phyloP scores from a whole-genome alignment of 2,329 filamentous ascomycete species.

The Diaporthe vaccinii region DNA sequence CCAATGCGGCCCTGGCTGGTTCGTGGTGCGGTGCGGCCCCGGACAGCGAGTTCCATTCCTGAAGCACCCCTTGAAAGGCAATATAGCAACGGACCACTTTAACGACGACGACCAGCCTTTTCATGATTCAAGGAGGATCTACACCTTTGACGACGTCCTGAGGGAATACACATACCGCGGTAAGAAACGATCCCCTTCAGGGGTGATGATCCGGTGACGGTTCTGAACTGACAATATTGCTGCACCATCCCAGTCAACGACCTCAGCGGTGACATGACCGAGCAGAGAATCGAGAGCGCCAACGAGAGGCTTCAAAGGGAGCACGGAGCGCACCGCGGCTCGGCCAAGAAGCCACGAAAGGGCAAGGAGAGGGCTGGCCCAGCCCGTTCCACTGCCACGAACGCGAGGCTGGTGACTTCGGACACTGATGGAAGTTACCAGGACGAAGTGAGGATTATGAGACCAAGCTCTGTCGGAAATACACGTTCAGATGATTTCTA shows the following conservation, averaged over 20 bases:
- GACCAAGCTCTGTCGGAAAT: not conserved
- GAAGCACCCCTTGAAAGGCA: not conserved
- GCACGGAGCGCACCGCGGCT: not conserved
- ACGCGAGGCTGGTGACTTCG: not conserved
- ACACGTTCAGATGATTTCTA: not conserved
- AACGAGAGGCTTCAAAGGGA: not conserved
- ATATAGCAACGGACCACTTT: conserved; percentile 6
- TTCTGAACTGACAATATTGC: not conserved
- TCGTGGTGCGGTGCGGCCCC: not conserved
- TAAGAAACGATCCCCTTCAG: not conserved
- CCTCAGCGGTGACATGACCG: not conserved
- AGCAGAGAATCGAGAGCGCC: not conserved
- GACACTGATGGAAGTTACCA: not conserved
- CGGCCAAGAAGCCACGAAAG: not conserved
- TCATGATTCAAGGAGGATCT: not conserved
- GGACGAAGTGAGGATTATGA: not conserved
- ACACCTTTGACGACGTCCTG: not conserved
- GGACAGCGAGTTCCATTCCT: not conserved
- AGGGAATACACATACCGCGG: conserved; percentile 3
- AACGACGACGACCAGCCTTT: not conserved
- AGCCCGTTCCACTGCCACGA: not conserved
- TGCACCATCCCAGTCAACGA: not conserved
- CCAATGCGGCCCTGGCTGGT: conserved; percentile 3
- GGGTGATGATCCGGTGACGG: not conserved
- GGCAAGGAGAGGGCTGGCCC: conserved; percentile 14